Evolutionary conservation across 202 grass and related monocot genomes (phyloP), one percentile per base, ranked within the genome.

Genomic region (Miscanthus sacchariflorus): DNA sequence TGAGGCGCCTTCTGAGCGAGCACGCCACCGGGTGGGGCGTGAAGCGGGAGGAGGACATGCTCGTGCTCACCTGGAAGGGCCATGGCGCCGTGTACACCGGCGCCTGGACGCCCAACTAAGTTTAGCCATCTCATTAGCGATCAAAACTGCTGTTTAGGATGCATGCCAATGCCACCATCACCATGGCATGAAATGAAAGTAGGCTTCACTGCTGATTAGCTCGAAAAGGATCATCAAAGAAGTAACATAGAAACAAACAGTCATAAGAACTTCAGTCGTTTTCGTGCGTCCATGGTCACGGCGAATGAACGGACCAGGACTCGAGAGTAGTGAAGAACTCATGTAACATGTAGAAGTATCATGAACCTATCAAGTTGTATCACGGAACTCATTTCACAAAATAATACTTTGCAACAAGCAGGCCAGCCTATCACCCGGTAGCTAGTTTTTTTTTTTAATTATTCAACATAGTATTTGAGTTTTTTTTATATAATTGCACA

Each of bases 21-120:
- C 91, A 95, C 83, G 87, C 87, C 2, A 93, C 74, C 0, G 91
- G 91, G 7, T 95, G 93, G 91, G 89, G 93, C 52, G 72, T 90
- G 85, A 95, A 91, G 79, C 66, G 70, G 85, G 91, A 91, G 49
- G 93, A 90, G 68, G 93, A 93, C 64, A 93, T 89, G 89, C 39
- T 93, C 79, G 89, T 91, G 74, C 87, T 95, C 28, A 93, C 87
- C 3, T 95, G 93, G 93, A 93, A 95, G 71, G 93, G 91, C 1
- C 91, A 95, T 80, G 83, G 79, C 23, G 79, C 93, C 23, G 89
- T 95, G 52, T 91, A 91, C 86, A 91, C 89, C 0, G 54, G 78
- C 13, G 81, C 89, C 6, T 95, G 93, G 93, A 58, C 23, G 65
- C 87, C 86, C 3, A 88, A 36, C 63, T 72, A 85, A 63, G 35